Conservation (phyloP, 1,284 basidiomycete genomes). For the Papiliotrema nemorosa region DNA sequence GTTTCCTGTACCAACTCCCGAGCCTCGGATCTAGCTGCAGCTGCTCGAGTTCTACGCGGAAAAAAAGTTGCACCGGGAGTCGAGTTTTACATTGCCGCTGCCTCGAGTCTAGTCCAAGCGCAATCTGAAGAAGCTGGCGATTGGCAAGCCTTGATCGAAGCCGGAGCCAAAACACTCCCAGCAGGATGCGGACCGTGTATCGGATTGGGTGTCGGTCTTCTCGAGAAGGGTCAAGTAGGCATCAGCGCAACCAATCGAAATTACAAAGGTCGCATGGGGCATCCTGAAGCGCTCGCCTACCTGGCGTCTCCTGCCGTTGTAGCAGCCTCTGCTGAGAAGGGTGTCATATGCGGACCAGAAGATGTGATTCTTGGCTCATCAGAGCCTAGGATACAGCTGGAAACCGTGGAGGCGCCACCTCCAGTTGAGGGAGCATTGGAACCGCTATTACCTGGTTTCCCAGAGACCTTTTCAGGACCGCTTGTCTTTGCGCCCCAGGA, state of each 20-base stretch:
- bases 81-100: slow-evolving; percentile 96
- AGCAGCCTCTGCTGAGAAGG: slow-evolving; percentile 88
- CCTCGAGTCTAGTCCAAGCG: slow-evolving; percentile 83
- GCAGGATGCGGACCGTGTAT: slow-evolving; percentile 98
- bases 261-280: slow-evolving; percentile 98
- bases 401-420: slow-evolving; percentile 3
- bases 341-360: slow-evolving; percentile 83
- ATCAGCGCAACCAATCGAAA: slow-evolving; percentile 99
- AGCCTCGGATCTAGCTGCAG: slow-evolving; percentile 88
- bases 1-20: slow-evolving; percentile 98
- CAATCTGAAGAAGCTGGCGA: slow-evolving; percentile 82
- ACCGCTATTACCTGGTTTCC: slow-evolving; percentile 76
- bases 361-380: slow-evolving; percentile 57
- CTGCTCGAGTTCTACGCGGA: slow-evolving; percentile 81
- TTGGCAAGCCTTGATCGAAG: slow-evolving; percentile 79
- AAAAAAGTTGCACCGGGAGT: slow-evolving; percentile 83
- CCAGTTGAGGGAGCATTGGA: slow-evolving; percentile 49
- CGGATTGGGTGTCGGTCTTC: slow-evolving; percentile 84
- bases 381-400: slow-evolving; percentile 12
- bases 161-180: slow-evolving; percentile 88
- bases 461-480: slow-evolving; percentile 73
- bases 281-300: slow-evolving; percentile 91
- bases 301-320: slow-evolving; percentile 95
- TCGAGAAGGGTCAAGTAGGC: slow-evolving; percentile 91
- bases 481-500: slow-evolving; percentile 93